These are phyloP conservation scores for Umbelopsis isabellina DNA, from an alignment of 192 early-diverging fungal species.

Conservation along the genomic window DNA sequence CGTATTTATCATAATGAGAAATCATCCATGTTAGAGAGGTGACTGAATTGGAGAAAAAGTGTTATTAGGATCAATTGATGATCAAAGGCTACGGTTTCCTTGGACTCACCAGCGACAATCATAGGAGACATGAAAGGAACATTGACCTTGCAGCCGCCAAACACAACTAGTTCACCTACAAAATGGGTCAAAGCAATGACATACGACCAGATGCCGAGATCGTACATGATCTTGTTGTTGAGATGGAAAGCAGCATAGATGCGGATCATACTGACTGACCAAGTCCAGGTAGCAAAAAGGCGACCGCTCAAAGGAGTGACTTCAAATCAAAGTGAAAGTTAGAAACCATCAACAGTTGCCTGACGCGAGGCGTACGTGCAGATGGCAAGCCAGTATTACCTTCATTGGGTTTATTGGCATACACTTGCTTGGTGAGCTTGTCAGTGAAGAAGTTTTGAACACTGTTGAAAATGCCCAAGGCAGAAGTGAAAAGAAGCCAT, in stretches of 20 bases:
- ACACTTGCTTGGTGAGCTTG: slow-evolving; percentile 77
- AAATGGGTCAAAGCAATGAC: slow-evolving; percentile 74
- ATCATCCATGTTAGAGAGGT: slow-evolving; percentile 17
- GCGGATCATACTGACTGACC: slow-evolving; percentile 78
- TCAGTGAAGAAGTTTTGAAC: slow-evolving; percentile 82
- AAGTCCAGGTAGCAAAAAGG: slow-evolving; percentile 89
- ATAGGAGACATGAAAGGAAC: slow-evolving; percentile 69
- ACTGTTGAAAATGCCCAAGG: slow-evolving; percentile 81
- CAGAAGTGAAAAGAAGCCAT: slow-evolving; percentile 76
- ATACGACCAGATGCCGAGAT: slow-evolving; percentile 66
- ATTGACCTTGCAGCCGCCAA: slow-evolving; percentile 61
- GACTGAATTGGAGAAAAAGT: neutral
- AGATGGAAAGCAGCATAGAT: slow-evolving; percentile 89
- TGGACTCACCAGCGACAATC: slow-evolving; percentile 60
- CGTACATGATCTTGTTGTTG: slow-evolving; percentile 52
- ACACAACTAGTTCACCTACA: slow-evolving; percentile 66
- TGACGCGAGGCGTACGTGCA: neutral
- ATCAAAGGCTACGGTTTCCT: neutral
- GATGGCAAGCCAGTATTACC: slow-evolving; percentile 39
- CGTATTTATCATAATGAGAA: slow-evolving; percentile 12
- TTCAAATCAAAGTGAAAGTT: slow-evolving; percentile 37
- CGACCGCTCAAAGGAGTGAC: slow-evolving; percentile 83
- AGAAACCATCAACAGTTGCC: neutral
- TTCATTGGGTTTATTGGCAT: slow-evolving; percentile 64
- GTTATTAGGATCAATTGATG: neutral